These are phyloP conservation scores for Neobulgaria alba DNA, from an alignment of 2,329 filamentous ascomycete species.

Conservation along the genomic window DNA sequence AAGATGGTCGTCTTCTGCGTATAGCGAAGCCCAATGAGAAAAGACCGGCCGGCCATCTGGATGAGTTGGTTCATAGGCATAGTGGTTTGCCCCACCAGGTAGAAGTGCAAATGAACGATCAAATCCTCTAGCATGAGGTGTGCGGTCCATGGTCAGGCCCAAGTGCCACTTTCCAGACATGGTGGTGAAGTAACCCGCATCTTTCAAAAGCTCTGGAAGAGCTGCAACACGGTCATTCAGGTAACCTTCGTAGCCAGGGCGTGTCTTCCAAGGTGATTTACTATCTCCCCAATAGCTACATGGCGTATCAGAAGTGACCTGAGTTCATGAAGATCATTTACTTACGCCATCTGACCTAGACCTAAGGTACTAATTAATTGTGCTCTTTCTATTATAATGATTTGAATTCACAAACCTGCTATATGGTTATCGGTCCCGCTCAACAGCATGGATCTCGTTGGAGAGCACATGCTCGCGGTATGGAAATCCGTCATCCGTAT, in stretches of 20 bases:
- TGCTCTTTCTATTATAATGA: background rate
- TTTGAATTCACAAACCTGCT: constrained; percentile 14
- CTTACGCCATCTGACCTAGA: constrained; percentile 41
- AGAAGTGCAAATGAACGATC: constrained; percentile 27
- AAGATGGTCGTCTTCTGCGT: constrained; percentile 32
- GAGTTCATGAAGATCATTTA: background rate
- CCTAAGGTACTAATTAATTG: constrained; percentile 19
- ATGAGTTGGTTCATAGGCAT: constrained; percentile 16
- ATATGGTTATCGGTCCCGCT: constrained; percentile 47
- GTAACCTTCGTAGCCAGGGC: constrained; percentile 48
- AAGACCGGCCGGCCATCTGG: background rate
- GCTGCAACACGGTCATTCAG: constrained; percentile 44
- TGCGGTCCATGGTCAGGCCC: background rate
- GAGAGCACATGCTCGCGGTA: constrained; percentile 49
- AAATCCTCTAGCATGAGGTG: constrained; percentile 43
- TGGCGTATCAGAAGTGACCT: background rate
- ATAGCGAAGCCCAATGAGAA: constrained; percentile 24
- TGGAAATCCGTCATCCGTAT: constrained; percentile 51
- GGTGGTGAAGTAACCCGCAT: constrained; percentile 1
- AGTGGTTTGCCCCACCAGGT: constrained; percentile 42
- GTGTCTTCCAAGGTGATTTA: constrained; percentile 27
- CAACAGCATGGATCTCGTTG: constrained; percentile 51
- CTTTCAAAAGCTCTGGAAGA: constrained; percentile 40
- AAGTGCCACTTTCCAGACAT: constrained; percentile 7
- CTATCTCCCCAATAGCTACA: background rate